These are phyloP conservation scores for Ceratobasidium sp. DNA, from an alignment of 1,284 basidiomycete genomes.

Conservation along the genomic window DNA sequence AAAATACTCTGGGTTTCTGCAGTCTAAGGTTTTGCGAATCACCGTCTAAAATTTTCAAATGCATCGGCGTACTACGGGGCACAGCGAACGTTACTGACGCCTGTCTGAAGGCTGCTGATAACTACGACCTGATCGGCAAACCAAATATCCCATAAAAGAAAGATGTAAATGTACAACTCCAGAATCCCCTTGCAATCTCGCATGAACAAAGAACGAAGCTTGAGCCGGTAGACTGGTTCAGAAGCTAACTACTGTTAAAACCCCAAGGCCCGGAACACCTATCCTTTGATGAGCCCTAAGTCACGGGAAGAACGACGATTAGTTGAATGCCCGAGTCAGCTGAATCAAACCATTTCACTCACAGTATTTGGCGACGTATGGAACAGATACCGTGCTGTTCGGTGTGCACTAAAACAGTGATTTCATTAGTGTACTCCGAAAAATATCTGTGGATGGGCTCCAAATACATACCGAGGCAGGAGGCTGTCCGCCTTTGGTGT, in stretches of 20 bases:
- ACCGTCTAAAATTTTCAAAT: too few species aligned
- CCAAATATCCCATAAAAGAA: conserved; percentile 24
- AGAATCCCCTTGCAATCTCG: background rate
- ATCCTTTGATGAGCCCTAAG: too few species aligned
- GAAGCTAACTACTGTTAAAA: conserved; percentile 14
- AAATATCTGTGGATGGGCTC: background rate
- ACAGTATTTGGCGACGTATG: conserved; percentile 28
- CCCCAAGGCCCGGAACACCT: too few species aligned
- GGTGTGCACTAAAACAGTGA: conserved; percentile 9
- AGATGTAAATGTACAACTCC: background rate
- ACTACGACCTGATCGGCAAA: background rate
- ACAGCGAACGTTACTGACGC: background rate
- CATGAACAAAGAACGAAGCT: background rate
- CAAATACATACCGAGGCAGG: conserved; percentile 29
- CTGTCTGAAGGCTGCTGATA: background rate
- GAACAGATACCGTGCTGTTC: conserved; percentile 17
- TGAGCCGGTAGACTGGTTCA: background rate
- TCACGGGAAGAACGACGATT: background rate
- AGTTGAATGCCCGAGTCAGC: background rate
- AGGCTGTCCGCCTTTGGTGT: conserved; percentile 45
- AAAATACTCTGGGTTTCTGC: too few species aligned
- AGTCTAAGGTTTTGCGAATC: too few species aligned
- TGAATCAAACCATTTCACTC: background rate
- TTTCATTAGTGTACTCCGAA: background rate
- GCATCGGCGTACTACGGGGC: too few species aligned